A percentile compares a stretch with the other conserved stretches of the same genome.
These are phyloP conservation scores for Aschersonia sp. DNA, from an alignment of 2,329 filamentous ascomycete genomes.

Conservation along the genomic window DNA sequence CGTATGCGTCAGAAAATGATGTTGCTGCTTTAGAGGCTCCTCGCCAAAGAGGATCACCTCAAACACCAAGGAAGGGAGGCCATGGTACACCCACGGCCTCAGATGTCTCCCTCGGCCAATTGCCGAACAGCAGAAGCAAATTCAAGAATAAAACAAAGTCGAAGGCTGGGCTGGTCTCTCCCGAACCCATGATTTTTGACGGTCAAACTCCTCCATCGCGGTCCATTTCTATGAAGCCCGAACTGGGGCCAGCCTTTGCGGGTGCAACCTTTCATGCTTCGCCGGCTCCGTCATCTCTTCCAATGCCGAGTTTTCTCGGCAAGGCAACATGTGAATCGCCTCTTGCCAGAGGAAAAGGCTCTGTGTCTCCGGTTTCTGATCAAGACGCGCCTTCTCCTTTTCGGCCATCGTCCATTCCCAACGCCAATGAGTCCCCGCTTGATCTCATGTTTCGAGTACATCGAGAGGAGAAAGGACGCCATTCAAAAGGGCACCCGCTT, in stretches of 20 bases:
- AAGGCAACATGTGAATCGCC: constrained; percentile 59
- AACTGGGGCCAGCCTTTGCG: constrained; percentile 55
- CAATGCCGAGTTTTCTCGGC: constrained; percentile 75
- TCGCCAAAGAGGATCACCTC: constrained; percentile 19
- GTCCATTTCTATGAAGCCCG: constrained; percentile 27
- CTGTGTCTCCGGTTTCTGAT: constrained; percentile 16
- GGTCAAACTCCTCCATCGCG: constrained; percentile 28
- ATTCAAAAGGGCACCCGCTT: constrained; percentile 23
- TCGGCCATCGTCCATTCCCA: constrained; percentile 18
- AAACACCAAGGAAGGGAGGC: constrained; percentile 32
- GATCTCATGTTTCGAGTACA: constrained; percentile 87
- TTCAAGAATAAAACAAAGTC: constrained; percentile 12
- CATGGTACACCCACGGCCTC: constrained; percentile 19
- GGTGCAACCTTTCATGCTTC: constrained; percentile 92
- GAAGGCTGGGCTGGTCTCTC: constrained; percentile 19
- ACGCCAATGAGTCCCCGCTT: constrained; percentile 54
- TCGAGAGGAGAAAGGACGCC: constrained; percentile 57
- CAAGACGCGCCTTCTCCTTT: constrained; percentile 32
- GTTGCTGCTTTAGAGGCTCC: constrained; percentile 15
- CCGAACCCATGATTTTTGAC: constrained; percentile 23
- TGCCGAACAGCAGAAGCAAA: constrained; percentile 16
- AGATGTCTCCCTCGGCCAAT: constrained; percentile 10
- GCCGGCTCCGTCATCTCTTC: constrained; percentile 77
- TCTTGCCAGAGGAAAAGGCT: constrained; percentile 1
- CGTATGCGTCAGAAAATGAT: constrained; percentile 47